Evolutionary conservation across 495 filamentous ascomycete genomes (phyloP), one percentile per base, ranked within the genome.

Genomic region (Annulohypoxylon maeteangense): DNA sequence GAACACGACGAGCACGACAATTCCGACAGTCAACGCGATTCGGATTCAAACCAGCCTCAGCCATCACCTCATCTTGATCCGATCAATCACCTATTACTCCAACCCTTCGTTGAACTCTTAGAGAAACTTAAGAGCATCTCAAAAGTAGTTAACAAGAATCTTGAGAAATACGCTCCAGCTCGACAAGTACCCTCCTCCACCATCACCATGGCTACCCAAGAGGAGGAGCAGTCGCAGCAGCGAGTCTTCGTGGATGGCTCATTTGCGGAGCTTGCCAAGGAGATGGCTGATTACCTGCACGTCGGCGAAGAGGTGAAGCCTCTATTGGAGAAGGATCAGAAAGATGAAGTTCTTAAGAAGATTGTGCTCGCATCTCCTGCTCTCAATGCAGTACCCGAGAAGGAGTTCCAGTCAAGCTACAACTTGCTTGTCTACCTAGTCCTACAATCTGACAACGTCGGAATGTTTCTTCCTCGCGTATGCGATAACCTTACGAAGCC

Each of bases 381-480:
- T 12, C 82, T 99, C 72, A 95, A 94, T 78, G 83, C 86, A 57
- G 90, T 93, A 14, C 93, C 95, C 53, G 95, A 99, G 85, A 96
- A 93, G 85, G 95, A 98, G 81, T 95, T 98, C 78, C 92, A 91
- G 58, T 88, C 94, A 34, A 92, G 95, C 36, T 97, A 97, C 84
- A 98, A 98, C 83, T 91, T 98, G 68, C 90, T 99, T 71, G 86
- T 98, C 68, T 93, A 98, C 84, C 90, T 99, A 25, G 85, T 96
- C 74, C 87, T 91, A 70, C 93, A 96, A 81, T 90, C 92, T 40
- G 87, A 90, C 69, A 90, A 94, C 70, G 85, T 91, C 65, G 88
- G 93, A 78, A 92, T 90, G 77, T 94, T 94, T 83, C 91, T 99
- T 27, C 90, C 93, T 51, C 86, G 84, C 71, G 88, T 99, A 72